phyloP scores from a whole-genome alignment of 345 rosid species.

The Clarkia xantiana region DNA sequence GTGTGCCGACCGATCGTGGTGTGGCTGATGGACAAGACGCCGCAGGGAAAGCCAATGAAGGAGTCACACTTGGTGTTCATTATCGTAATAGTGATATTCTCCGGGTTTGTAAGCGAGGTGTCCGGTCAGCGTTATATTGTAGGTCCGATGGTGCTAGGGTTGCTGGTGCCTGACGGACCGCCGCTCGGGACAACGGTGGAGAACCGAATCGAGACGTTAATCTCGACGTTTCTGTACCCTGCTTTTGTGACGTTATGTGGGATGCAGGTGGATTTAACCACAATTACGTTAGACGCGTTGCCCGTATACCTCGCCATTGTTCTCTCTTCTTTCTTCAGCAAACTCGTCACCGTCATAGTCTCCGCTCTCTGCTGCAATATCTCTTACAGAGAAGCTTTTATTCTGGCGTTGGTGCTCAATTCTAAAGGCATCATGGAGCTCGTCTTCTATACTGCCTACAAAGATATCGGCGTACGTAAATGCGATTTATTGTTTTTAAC shows the following conservation, averaged over 20 bases:
- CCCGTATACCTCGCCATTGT: background rate
- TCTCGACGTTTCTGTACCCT: conserved; percentile 16
- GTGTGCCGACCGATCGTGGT: conserved; percentile 15
- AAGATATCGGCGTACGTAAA: conserved; percentile 2
- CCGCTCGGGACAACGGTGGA: conserved; percentile 28
- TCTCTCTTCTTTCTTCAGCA: conserved; percentile 5
- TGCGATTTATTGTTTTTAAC: no score
- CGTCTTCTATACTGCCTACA: conserved; percentile 2
- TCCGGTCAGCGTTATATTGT: conserved; percentile 11
- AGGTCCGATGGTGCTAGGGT: conserved; percentile 23
- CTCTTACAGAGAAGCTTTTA: conserved; percentile 17
- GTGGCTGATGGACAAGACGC: conserved; percentile 14
- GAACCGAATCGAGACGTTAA: conserved; percentile 14
- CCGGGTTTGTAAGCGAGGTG: conserved; percentile 3
- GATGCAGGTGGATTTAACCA: conserved; percentile 8
- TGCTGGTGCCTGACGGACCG: conserved; percentile 34
- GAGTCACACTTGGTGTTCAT: conserved; percentile 5
- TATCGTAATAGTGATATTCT: conserved; percentile 7
- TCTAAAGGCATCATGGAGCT: conserved; percentile 27
- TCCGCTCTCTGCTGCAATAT: conserved; percentile 8
- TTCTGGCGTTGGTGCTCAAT: conserved; percentile 19
- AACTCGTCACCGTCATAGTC: conserved; percentile 13
- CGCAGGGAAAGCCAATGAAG: conserved; percentile 13
- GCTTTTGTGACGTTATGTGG: conserved; percentile 15
- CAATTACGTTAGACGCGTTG: background rate